These are phyloP conservation scores for Nematocida sp. DNA, from an alignment of 371 early-diverging fungal genomes.

Conservation along the genomic window DNA sequence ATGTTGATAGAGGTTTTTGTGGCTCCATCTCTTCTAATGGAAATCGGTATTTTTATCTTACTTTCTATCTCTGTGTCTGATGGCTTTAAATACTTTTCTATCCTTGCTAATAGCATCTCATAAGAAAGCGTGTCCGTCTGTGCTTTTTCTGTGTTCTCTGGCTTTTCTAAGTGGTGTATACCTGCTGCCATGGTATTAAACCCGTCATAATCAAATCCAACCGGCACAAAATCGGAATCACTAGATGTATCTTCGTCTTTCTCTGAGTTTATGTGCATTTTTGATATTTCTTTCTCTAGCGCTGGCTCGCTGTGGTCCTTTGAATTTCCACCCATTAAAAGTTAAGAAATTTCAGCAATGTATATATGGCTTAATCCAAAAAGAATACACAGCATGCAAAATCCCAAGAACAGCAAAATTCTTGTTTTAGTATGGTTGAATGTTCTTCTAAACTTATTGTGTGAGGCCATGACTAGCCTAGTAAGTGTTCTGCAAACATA, in stretches of 20 bases:
- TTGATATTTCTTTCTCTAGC: conserved; percentile 31
- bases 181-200: conserved; percentile 61
- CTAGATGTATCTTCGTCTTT: conserved; percentile 2
- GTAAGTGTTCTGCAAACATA: conserved; percentile 54
- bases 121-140: conserved; percentile 58
- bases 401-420: conserved; percentile 4
- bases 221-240: conserved; percentile 53
- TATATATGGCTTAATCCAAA: conserved; percentile 30
- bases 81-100: conserved; percentile 63
- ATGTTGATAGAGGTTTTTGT: conserved; percentile 69
- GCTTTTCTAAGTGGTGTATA: conserved; percentile 52
- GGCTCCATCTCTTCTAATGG: conserved; percentile 65
- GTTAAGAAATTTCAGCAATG: conserved; percentile 36
- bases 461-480: conserved; percentile 7
- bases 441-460: conserved; percentile 20
- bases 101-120: conserved; percentile 62
- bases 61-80: conserved; percentile 50
- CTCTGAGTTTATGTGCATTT: neutral
- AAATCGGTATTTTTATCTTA: conserved; percentile 67
- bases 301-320: conserved; percentile 29
- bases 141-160: conserved; percentile 1
- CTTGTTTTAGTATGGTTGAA: conserved; percentile 1
- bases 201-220: conserved; percentile 59
- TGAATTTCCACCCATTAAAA: conserved; percentile 13
- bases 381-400: conserved; percentile 23